Percentiles rank a stretch among this genome's conserved stretches.
phyloP scores from a whole-genome alignment of 768 basidiomycete species.

The Leccinum broughii region DNA sequence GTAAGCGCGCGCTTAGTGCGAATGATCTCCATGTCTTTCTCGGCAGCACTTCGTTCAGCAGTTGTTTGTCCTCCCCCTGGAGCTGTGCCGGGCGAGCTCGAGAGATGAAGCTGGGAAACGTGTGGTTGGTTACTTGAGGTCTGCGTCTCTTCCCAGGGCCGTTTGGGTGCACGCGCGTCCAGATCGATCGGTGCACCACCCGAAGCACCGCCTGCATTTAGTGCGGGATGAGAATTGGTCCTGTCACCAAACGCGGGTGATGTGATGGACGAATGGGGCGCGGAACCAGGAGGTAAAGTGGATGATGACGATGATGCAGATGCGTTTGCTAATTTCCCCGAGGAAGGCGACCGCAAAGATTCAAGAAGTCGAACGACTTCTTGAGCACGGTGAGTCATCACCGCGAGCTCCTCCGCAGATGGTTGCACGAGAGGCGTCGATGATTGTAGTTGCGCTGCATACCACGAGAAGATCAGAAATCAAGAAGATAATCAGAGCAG shows the following conservation, averaged over 20 bases:
- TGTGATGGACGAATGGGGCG: conserved; percentile 19
- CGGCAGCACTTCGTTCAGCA: conserved; percentile 61
- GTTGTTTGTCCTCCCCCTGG: conserved; percentile 27
- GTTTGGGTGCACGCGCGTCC: conserved; percentile 59
- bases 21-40: conserved; percentile 85
- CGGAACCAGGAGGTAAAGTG: conserved; percentile 7
- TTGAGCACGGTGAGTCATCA: conserved; percentile 69
- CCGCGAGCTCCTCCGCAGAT: conserved; percentile 52
- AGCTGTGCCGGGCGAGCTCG: conserved; percentile 14
- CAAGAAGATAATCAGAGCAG: not conserved
- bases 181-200: conserved; percentile 26
- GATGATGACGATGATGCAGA: conserved; percentile 17
- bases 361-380: conserved; percentile 71
- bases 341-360: conserved; percentile 26
- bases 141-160: conserved; percentile 73
- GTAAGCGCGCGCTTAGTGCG: conserved; percentile 76
- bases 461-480: conserved; percentile 7
- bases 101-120: conserved; percentile 27
- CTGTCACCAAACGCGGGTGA: conserved; percentile 25
- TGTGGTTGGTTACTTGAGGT: conserved; percentile 19
- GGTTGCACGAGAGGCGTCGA: conserved; percentile 53
- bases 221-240: conserved; percentile 32
- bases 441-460: conserved; percentile 39
- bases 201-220: conserved; percentile 24
- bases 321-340: conserved; percentile 21